Evolutionary conservation across 805 yeast species (phyloP).

Genomic region (Hemisphaericaspora nanyangensis): DNA sequence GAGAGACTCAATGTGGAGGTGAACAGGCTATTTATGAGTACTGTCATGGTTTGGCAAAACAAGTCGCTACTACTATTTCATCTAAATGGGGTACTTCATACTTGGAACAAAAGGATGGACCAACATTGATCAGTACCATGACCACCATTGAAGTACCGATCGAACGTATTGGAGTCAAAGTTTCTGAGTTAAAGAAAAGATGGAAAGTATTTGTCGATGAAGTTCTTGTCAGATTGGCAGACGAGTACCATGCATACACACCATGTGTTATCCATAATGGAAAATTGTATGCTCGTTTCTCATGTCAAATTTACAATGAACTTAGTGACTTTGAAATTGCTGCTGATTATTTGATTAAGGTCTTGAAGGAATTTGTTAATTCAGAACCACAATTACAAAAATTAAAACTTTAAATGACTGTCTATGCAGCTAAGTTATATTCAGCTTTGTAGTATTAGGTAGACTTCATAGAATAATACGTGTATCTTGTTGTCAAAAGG

Average conservation of each 20-base stretch:
- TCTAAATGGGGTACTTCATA: slow-evolving; percentile 36
- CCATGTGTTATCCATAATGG: slow-evolving; percentile 42
- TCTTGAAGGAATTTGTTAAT: slow-evolving; percentile 4
- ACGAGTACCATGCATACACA: slow-evolving; percentile 42
- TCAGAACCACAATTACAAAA: neutral
- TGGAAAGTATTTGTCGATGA: slow-evolving; percentile 4
- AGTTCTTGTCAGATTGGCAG: slow-evolving; percentile 6
- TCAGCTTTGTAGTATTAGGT: too few species aligned
- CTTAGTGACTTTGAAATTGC: slow-evolving; percentile 50
- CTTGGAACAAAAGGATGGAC: slow-evolving; percentile 30
- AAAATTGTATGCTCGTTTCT: slow-evolving; percentile 38
- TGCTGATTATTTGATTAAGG: slow-evolving; percentile 34
- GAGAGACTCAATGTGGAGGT: slow-evolving; percentile 57
- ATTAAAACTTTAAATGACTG: neutral
- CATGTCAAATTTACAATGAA: slow-evolving; percentile 61
- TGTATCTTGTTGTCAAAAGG: too few species aligned
- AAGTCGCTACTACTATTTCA: slow-evolving; percentile 40
- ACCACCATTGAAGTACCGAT: slow-evolving; percentile 41
- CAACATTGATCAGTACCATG: slow-evolving; percentile 38
- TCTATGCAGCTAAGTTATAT: too few species aligned
- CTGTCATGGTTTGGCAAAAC: slow-evolving; percentile 40
- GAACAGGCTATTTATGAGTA: slow-evolving; percentile 49
- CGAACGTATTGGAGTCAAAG: slow-evolving; percentile 4
- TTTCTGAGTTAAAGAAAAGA: slow-evolving; percentile 2
- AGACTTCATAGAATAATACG: too few species aligned